Evolutionary conservation across 495 filamentous ascomycete species (phyloP), one percentile per base, ranked within the genome.

Genomic region (Trichoderma virens): DNA sequence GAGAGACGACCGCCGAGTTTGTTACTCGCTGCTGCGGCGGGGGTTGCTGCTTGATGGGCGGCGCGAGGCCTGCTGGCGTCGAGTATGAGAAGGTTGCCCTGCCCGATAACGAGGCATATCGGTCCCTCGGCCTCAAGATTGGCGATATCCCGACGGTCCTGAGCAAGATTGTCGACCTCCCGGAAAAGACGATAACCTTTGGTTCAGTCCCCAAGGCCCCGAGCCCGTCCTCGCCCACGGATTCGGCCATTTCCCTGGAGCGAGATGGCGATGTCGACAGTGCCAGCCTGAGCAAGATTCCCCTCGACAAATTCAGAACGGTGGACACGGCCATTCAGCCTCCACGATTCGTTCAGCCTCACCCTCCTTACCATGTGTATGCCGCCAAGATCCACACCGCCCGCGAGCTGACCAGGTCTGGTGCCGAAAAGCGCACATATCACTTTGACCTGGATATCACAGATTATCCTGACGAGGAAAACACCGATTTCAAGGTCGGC

Each of bases 361-460:
- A 98, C 71, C 91, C 90, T 41, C 94, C 94, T 1, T 91, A 96
- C 73, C 82, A 91, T 62, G 93, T 98, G 59, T 94, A 88, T 74
- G 88, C 91, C 9, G 92, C 93, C 27, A 90, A 85, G 65, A 82
- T 98, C 47, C 85, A 89, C 72, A 84, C 84, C 69, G 85, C 91
- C 1, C 88, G 94, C 31, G 92, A 97, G 73, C 76, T 98, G 64
- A 98, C 94, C 1, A 87, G 85, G 66, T 78, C 81, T n/a, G 93
- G 93, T n/a, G 94, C 94, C 13, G 89, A 93, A 78, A 98, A 98
- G 82, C 82, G 93, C 51, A 98, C 94, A 0, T 97, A 91, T 74
- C 94, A 98, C 73, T 97, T 97, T 68, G 94, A 97, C 66, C 84
- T 98, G 43, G 94, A 98, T 69, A 90, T 98, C 51, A 98, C 94